Evolutionary conservation across 495 filamentous ascomycete species (phyloP), one percentile per base, ranked within the genome.

Genomic region (Tuber brumale): DNA sequence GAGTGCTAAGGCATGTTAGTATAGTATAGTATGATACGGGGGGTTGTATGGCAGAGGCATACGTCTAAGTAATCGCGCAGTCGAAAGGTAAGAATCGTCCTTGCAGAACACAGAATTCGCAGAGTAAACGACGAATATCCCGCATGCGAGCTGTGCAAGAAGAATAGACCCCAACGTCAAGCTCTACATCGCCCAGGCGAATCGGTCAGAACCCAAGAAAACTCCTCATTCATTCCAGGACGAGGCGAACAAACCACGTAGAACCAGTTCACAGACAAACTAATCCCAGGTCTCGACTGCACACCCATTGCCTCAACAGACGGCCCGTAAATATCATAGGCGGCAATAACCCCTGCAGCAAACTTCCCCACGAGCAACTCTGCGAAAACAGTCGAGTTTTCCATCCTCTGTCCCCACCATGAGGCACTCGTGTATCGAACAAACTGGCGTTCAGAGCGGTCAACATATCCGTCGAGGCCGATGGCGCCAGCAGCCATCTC

Each of bases 51-150:
- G 23, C 18, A 19, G 45, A 42, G 19, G 61, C 75, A 76, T 72
- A 82, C 81, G 81, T 61, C 81, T 71, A 70, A 83, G 79, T 19
- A 83, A 42, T 23, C 81, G 78, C 16, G 81, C 78, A 2, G 79
- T 83, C 1, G 76, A 75, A 70, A 83, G 81, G 41, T 72, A 83
- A 18, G 81, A 83, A 44, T 83, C 81, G 45, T 83, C 81, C 74
- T 83, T 83, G 44, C 81, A 82, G 72, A 75, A 79, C 12, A 83
- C 81, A 7, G 74, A 42, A 73, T 83, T 83, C 44, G 81, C 73
- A 35, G 74, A 76, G 37, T 77, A 51, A 41, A 80, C 76, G 27
- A 75, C 74, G 31, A 75, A 74, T 9, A 83, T 39, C 9, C 81
- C 81, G 42, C 82, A 70, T 21, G 75, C 31, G 8, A 83, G 31